phyloP scores from a whole-genome alignment of 495 filamentous ascomycete species.

The Penicillium mononematosum region DNA sequence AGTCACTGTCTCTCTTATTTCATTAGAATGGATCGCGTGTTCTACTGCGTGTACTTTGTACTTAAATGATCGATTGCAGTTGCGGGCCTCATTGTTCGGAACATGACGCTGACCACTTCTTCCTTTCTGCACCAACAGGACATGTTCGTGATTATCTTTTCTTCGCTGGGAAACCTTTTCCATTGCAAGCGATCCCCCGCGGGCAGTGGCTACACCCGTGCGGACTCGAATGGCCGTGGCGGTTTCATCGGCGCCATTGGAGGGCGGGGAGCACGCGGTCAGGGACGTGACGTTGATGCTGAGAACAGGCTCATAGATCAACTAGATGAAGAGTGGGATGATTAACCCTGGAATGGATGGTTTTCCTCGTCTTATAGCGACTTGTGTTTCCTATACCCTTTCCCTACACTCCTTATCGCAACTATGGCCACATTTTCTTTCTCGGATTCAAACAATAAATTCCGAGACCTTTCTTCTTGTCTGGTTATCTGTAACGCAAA shows the following conservation, averaged over 20 bases:
- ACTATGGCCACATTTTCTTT: not conserved
- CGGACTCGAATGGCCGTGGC: constrained; percentile 31
- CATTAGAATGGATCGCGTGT: not conserved
- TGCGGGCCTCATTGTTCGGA: not conserved
- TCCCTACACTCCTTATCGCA: not conserved
- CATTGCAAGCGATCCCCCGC: constrained; percentile 37
- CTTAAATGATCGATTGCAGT: not conserved
- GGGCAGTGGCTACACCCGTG: constrained; percentile 57
- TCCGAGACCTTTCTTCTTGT: not conserved
- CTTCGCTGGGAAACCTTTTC: constrained; percentile 70
- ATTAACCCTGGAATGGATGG: constrained; percentile 22
- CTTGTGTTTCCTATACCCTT: not conserved
- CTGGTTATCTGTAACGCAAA: not conserved
- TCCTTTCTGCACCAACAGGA: constrained; percentile 55
- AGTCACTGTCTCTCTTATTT: constrained; percentile 7
- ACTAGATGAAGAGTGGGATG: constrained; percentile 83
- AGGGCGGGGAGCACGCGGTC: constrained; percentile 39
- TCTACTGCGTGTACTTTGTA: not conserved
- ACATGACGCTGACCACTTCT: constrained; percentile 18
- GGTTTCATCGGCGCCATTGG: constrained; percentile 40
- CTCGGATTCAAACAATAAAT: not conserved
- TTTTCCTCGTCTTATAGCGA: constrained; percentile 1
- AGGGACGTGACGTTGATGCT: constrained; percentile 61
- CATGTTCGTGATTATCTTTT: constrained; percentile 73
- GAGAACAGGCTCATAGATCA: constrained; percentile 96